Evolutionary conservation across 768 basidiomycete species (phyloP), one percentile per base, ranked within the genome.

Genomic region (Epithele typhae): DNA sequence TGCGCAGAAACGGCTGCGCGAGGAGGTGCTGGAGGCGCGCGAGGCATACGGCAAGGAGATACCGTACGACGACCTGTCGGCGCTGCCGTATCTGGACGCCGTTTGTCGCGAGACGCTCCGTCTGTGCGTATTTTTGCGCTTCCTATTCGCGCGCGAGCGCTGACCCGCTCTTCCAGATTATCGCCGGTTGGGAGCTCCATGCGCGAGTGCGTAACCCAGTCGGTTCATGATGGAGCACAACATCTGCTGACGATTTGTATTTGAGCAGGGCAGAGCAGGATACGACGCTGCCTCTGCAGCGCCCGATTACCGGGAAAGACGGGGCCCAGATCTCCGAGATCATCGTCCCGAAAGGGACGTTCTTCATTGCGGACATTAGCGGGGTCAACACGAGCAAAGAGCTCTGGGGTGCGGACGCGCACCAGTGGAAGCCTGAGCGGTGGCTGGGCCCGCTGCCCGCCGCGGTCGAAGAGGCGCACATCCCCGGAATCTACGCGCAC

Each of bases 11-110:
- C 39, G 21, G 18, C 24, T 50, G 1, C 37, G 43, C n/a, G 23
- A 4, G 7, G 48, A 50, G 32, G 17, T 50, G 5, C 4, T 27
- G 4, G 37, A 19, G 1, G 23, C 38, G 14, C 27, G 7, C n/a
- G n/a, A n/a, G 27, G 27, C 27, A 14, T 7, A 14, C 14, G 54
- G 54, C 8, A 52, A 46, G 1, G 64, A 69, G 22, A 43, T 74
- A 2, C 38, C 54, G 2, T 73, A 73, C 42, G 72, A 74, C 35
- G 58, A 60, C 11, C 57, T 76, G 17, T 55, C 66, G 45, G 18
- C 72, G 0, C 66, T 89, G 3, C 74, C 81, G 0, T 86, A 82
- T 54, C 76, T 89, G 10, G 86, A 86, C 46, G 70, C 69, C 11
- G 73, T 83, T 5, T 69, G 82, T 3, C 71, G 77, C 2, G 83